Percentiles rank a stretch among this genome's conserved stretches.
Evolutionary conservation across 208 protist species (phyloP).

Genomic region (Acanthamoeba divionensis): DNA sequence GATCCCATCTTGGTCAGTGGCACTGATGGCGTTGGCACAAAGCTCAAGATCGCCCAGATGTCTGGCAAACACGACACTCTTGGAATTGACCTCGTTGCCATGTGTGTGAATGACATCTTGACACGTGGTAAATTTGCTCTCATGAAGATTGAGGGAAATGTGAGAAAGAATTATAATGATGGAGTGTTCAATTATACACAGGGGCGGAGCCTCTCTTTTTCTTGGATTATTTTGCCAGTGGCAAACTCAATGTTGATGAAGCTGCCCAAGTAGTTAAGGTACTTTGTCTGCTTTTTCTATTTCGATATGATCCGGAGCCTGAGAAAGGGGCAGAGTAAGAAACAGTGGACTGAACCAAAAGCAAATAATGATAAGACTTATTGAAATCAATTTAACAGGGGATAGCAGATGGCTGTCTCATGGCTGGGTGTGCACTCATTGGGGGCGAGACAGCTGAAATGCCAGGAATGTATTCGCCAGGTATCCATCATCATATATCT

Average conservation of each 20-base stretch:
- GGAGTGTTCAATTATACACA: neutral
- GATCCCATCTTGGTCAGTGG: slow-evolving; percentile 79
- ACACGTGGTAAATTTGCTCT: slow-evolving; percentile 63
- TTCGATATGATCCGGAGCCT: neutral
- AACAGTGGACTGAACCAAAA: neutral
- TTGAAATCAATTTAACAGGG: slow-evolving; percentile 4
- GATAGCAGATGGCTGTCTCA: slow-evolving; percentile 75
- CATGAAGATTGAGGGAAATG: too few species aligned
- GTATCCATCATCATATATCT: neutral
- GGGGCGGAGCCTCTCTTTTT: slow-evolving; percentile 84
- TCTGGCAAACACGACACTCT: slow-evolving; percentile 72
- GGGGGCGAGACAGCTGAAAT: slow-evolving; percentile 85
- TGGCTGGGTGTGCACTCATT: slow-evolving; percentile 75
- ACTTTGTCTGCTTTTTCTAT: neutral
- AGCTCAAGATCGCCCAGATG: slow-evolving; percentile 78
- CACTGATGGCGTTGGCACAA: slow-evolving; percentile 85
- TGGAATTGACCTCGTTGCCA: slow-evolving; percentile 82
- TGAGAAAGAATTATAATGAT: too few species aligned
- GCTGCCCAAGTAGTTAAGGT: slow-evolving; percentile 71
- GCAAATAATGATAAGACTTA: neutral
- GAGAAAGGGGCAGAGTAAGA: too few species aligned
- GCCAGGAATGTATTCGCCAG: slow-evolving; percentile 80
- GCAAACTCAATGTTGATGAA: slow-evolving; percentile 68
- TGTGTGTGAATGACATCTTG: slow-evolving; percentile 83
- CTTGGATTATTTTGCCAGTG: slow-evolving; percentile 83